Base-by-base conservation (phyloP, 805 yeast genomes). In the Sugiyamaella smithiae region DNA sequence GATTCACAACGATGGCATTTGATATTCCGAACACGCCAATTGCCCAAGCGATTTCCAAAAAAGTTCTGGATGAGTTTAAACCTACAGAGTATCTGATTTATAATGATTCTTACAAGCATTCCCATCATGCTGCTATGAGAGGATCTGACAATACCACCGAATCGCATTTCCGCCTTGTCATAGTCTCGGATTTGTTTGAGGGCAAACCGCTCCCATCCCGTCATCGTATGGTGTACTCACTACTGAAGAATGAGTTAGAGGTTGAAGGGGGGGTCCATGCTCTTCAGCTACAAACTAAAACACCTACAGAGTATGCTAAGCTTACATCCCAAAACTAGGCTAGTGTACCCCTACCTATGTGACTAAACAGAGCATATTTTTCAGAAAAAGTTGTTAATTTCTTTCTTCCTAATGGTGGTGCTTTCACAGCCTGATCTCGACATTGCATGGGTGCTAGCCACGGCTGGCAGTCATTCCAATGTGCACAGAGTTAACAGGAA, bases 31-130 rank as follows among this genome's bases (percentile, higher is more conserved):
- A 33, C 22, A 37, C 53, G 14, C 58, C 59, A 6, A 46, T 54
- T 29, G 55, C 54, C 20, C 61, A 63, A 31, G 60, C 69, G 36
- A 80, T 83, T 33, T 64, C 67, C 33, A 52, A 62, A 1, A 81
- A 80, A 55, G 58, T 83, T 24, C 55, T 64, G 17, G 53, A 58
- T 4, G 65, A 62, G 29, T 49, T 73, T 74, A 42, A 59, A 68
- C 54, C 95, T 80, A 19, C 60, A 62, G 6, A 65, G 54, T 56
- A 72, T 78, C 55, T 74, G 26, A 74, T 91, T 4, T 71, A 70
- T 50, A 91, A 91, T 64, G 97, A 91, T 66, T 87, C 96, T 5
- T 81, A 80, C 66, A 85, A 85, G 63, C 98, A 91, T 66, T 80
- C 89, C 1, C 90, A 87, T 55, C 98, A 91, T 65, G 83, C 81